These are phyloP conservation scores for slime mould (Dictyostelium discoideum) DNA, from an alignment of 78 protist genomes.

Conservation along the genomic window DNA sequence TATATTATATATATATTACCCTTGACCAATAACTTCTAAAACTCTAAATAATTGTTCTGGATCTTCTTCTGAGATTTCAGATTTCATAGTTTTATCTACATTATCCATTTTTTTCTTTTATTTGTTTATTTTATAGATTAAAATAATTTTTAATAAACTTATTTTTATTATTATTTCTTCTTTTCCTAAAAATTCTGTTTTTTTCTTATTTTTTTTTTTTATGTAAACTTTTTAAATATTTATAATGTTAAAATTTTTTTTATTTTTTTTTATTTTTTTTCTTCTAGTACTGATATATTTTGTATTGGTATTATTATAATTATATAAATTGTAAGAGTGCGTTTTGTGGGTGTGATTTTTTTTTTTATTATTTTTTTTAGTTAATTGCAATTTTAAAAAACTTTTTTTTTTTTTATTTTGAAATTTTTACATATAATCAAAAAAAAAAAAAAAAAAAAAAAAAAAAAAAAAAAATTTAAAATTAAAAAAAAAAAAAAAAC, in stretches of 20 bases:
- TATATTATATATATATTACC: not conserved
- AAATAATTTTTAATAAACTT: too few species aligned
- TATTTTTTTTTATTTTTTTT: too few species aligned
- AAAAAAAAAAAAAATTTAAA: too few species aligned
- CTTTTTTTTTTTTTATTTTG: not conserved
- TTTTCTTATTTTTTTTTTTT: not conserved
- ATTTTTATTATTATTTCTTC: not conserved
- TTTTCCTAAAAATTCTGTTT: not conserved
- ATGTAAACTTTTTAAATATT: too few species aligned
- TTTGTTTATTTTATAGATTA: not conserved
- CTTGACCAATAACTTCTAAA: conserved; percentile 81
- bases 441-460: too few species aligned
- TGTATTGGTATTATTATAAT: not conserved
- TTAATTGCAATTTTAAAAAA: not conserved
- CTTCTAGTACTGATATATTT: not conserved
- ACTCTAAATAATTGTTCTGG: conserved; percentile 84
- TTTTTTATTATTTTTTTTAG: not conserved
- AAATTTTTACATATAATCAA: too few species aligned
- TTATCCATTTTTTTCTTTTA: not conserved
- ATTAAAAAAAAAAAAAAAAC: too few species aligned
- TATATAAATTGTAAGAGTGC: not conserved
- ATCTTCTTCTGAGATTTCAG: conserved; percentile 75
- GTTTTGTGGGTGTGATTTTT: not conserved
- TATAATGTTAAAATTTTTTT: too few species aligned
- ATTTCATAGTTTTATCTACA: conserved; percentile 7